Evolutionary conservation across 352 stramenopile species (phyloP), one percentile per base, ranked within the genome.

Genomic region (Thalassiosira oceanica): DNA sequence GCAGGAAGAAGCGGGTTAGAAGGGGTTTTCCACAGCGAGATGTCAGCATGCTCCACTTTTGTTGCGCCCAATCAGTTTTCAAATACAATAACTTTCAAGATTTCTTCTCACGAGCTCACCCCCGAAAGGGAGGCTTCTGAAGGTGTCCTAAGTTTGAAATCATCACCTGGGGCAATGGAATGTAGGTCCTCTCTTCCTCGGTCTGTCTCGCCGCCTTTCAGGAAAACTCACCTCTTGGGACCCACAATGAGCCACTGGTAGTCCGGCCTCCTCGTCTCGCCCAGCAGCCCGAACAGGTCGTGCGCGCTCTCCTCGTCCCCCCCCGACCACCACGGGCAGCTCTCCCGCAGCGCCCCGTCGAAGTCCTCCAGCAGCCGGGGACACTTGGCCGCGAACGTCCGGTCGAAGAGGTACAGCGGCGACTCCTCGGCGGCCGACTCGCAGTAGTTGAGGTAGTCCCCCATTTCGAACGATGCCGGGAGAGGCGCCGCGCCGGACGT

Each of bases 181-280:
- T n/a, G n/a, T n/a, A n/a, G n/a, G n/a, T n/a, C n/a, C n/a, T n/a
- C n/a, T n/a, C n/a, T n/a, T n/a, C n/a, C n/a, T n/a, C n/a, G n/a
- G n/a, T n/a, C n/a, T n/a, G n/a, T n/a, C n/a, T n/a, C n/a, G n/a
- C n/a, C n/a, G n/a, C n/a, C n/a, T n/a, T n/a, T n/a, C n/a, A n/a
- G n/a, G n/a, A n/a, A 28, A 4, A 36, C 53, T 11, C 39, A 73
- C 68, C 61, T 61, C 46, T 82, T 83, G 0, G 94, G 93, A 20
- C 96, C 96, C 45, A 96, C 93, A 64, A 98, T 98, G 49, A 98
- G 83, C 96, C 96, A 98, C 18, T 94, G 91, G 77, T 97, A 94
- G 82, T 98, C 93, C 1, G 95, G 96, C 11, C 95, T 62, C 28
- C 65, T 36, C 7, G 37, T 48, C 37, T 82, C 65, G 18, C 81